Conservation (phyloP, 768 basidiomycete species). For the Calocybe gangraenosa region DNA sequence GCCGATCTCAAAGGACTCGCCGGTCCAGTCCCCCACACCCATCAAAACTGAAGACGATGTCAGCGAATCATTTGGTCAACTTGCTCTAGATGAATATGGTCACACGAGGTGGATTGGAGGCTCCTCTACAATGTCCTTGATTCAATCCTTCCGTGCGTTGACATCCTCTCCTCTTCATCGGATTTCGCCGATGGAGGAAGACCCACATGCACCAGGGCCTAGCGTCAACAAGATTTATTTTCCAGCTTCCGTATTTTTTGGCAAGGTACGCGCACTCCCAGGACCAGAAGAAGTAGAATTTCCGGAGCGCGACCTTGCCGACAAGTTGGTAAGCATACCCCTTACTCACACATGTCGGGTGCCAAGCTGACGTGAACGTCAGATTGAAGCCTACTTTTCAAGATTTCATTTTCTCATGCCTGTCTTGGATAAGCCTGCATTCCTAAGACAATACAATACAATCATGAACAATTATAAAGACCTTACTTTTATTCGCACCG, state of each 20-base stretch:
- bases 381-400: conserved; percentile 87
- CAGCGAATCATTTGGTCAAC: conserved; percentile 81
- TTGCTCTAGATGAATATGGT: conserved; percentile 85
- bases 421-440: conserved; percentile 80
- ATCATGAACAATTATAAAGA: conserved; percentile 72
- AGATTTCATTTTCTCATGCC: conserved; percentile 88
- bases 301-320: conserved; percentile 78
- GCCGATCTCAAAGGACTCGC: conserved; percentile 31
- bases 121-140: conserved; percentile 88
- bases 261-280: conserved; percentile 79
- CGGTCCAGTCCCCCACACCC: conserved; percentile 35
- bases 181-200: conserved; percentile 81
- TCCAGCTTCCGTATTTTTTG: conserved; percentile 83
- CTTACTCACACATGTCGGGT: conserved; percentile 13
- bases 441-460: conserved; percentile 64
- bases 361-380: conserved; percentile 21
- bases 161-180: conserved; percentile 73
- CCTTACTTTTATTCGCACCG: conserved; percentile 43
- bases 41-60: conserved; percentile 71
- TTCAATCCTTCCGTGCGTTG: conserved; percentile 79
- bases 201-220: conserved; percentile 72
- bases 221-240: conserved; percentile 86
- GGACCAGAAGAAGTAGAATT: conserved; percentile 84
- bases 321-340: conserved; percentile 65
- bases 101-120: conserved; percentile 92